Percentiles rank a stretch among this genome's conserved stretches.
These are phyloP conservation scores for Taiwanofungus camphoratus DNA, from an alignment of 1,284 basidiomycete species.

Conservation along the genomic window DNA sequence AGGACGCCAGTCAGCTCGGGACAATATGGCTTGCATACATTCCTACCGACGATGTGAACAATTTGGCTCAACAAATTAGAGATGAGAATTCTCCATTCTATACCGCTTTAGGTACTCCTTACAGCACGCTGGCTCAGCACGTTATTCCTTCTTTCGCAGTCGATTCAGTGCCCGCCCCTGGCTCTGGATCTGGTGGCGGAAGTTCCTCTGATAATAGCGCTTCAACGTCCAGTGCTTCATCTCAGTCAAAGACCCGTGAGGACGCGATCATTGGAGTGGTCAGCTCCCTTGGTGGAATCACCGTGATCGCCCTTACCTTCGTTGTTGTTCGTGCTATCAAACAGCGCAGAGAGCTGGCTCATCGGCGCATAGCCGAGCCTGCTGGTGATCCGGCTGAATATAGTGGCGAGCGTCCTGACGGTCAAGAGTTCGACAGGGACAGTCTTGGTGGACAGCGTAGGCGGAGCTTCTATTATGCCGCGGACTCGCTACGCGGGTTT, in stretches of 20 bases:
- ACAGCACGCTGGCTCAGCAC: conserved; percentile 48
- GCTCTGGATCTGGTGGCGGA: conserved; percentile 16
- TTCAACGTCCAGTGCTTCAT: conserved; percentile 10
- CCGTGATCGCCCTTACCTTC: conserved; percentile 58
- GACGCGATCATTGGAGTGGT: conserved; percentile 81
- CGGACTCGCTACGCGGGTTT: conserved; percentile 66
- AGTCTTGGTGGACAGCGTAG: conserved; percentile 64
- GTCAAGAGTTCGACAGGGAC: conserved; percentile 69
- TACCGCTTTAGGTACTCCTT: conserved; percentile 32
- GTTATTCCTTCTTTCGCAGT: conserved; percentile 57
- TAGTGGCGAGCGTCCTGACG: conserved; percentile 43
- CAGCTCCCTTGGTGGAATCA: conserved; percentile 65
- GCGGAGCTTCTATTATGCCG: conserved; percentile 77
- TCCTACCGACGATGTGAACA: conserved; percentile 39
- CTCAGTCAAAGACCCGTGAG: conserved; percentile 40
- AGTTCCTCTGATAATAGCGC: conserved; percentile 14
- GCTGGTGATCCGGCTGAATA: conserved; percentile 20
- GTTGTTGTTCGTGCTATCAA: conserved; percentile 57
- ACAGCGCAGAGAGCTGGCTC: conserved; percentile 53
- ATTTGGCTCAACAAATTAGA: conserved; percentile 52
- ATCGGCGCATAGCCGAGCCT: conserved; percentile 56
- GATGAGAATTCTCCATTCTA: conserved; percentile 56
- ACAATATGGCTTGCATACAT: conserved; percentile 63
- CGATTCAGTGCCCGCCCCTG: conserved; percentile 35
- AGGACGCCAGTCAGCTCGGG: conserved; percentile 41